Conservation (phyloP, 257 asterid genomes). For the Solanum etuberosum region DNA sequence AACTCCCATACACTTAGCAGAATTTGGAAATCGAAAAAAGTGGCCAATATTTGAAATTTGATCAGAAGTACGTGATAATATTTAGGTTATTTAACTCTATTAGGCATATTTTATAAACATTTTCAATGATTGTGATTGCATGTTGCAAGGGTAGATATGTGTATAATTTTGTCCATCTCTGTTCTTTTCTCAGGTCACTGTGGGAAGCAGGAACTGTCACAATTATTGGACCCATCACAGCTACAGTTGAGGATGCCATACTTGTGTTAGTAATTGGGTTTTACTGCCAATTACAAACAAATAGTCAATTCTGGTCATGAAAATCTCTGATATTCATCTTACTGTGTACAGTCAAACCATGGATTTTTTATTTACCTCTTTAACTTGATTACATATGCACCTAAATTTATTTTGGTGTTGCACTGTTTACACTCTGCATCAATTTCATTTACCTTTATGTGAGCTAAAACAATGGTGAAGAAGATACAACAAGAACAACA, state of each 20-base stretch:
- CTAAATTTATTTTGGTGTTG: neutral
- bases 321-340: neutral
- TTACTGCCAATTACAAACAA: neutral
- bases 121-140: neutral
- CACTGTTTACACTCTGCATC: neutral
- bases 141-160: neutral
- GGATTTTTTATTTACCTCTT: neutral
- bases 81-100: neutral
- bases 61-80: neutral
- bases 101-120: neutral
- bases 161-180: neutral
- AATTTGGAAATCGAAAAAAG: neutral
- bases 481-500: neutral
- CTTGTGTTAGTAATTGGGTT: constrained; percentile 64
- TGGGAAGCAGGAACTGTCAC: constrained; percentile 88
- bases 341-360: neutral
- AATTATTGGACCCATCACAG: constrained; percentile 83
- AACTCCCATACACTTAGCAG: neutral
- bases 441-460: neutral
- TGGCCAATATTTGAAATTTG: neutral
- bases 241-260: constrained; percentile 80
- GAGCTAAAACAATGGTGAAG: neutral
- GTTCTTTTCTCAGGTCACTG: constrained; percentile 44
- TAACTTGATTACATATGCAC: neutral
- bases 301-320: neutral